A percentile compares a stretch with the other conserved stretches of the same genome.
Conservation (phyloP, 2,329 filamentous ascomycete genomes). For the Xylariaceae sp. region DNA sequence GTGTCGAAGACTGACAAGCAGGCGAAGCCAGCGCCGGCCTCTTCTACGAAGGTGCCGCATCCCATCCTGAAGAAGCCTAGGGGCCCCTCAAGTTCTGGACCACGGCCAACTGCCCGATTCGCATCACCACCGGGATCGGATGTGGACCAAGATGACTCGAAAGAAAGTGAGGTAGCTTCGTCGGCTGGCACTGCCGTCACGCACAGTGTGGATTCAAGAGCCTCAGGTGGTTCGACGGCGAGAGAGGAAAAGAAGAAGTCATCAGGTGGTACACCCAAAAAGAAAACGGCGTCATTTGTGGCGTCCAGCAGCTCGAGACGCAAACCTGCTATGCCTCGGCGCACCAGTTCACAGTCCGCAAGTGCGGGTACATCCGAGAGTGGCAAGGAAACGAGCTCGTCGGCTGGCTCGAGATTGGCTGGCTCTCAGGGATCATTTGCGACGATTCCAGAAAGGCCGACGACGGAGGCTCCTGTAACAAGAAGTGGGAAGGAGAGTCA, state of each 20-base stretch:
- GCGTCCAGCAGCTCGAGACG: slow-evolving; percentile 41
- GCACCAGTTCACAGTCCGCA: slow-evolving; percentile 45
- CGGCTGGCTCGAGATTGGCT: slow-evolving; percentile 16
- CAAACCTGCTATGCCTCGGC: slow-evolving; percentile 41
- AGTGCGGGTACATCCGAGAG: slow-evolving; percentile 29
- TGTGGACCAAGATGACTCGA: slow-evolving; percentile 32
- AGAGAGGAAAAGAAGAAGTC: slow-evolving; percentile 23
- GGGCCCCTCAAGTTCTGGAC: slow-evolving; percentile 47
- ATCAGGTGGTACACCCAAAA: slow-evolving; percentile 23
- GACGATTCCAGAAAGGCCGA: slow-evolving; percentile 25
- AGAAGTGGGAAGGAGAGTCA: slow-evolving; percentile 10
- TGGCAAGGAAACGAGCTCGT: slow-evolving; percentile 28
- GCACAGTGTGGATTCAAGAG: slow-evolving; percentile 21
- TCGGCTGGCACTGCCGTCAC: slow-evolving; percentile 35
- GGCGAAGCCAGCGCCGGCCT: slow-evolving; percentile 28
- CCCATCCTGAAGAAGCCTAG: slow-evolving; percentile 58
- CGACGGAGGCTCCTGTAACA: slow-evolving; percentile 5
- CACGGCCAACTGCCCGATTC: slow-evolving; percentile 58
- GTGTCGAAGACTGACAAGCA: slow-evolving; percentile 18
- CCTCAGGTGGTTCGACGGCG: slow-evolving; percentile 11
- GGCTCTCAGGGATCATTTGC: slow-evolving; percentile 17
- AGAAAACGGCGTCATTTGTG: slow-evolving; percentile 36
- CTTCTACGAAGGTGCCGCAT: slow-evolving; percentile 45
- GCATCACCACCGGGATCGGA: slow-evolving; percentile 49
- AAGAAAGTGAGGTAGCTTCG: slow-evolving; percentile 32